phyloP scores from a whole-genome alignment of 1,284 basidiomycete species.

The Ustilago nuda region DNA sequence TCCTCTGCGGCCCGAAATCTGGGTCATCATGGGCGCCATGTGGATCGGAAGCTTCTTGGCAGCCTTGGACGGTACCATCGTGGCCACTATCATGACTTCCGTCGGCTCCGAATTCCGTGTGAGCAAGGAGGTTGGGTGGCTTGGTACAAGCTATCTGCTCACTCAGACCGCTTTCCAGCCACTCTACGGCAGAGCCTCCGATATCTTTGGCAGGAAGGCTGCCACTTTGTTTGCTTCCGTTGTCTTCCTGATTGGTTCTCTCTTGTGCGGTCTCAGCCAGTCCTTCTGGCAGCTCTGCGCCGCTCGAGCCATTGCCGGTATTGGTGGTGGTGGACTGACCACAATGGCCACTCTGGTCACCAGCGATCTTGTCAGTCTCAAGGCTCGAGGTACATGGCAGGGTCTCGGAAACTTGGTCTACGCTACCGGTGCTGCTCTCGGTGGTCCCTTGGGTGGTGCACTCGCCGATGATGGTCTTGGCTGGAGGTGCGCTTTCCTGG shows the following conservation, averaged over 20 bases:
- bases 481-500: conserved; percentile 67
- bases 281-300: conserved; percentile 65
- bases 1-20: conserved; percentile 53
- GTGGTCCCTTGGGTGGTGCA: conserved; percentile 63
- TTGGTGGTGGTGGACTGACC: conserved; percentile 71
- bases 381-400: conserved; percentile 71
- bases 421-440: conserved; percentile 68
- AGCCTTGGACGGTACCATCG: conserved; percentile 66
- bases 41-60: conserved; percentile 67
- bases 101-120: conserved; percentile 68
- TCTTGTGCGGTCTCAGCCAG: conserved; percentile 65
- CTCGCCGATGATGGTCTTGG: conserved; percentile 61
- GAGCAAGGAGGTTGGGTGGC: conserved; percentile 64
- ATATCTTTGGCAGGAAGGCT: conserved; percentile 68
- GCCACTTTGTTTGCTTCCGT: conserved; percentile 66
- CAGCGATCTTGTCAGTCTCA: conserved; percentile 70
- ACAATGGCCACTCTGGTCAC: conserved; percentile 71
- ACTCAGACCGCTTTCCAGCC: conserved; percentile 69
- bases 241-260: conserved; percentile 64
- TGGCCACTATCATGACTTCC: conserved; percentile 62
- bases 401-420: conserved; percentile 68
- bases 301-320: conserved; percentile 70
- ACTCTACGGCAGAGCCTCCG: conserved; percentile 64
- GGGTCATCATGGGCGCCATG: conserved; percentile 67
- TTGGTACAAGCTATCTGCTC: conserved; percentile 67